Evolutionary conservation across 352 stramenopile genomes (phyloP).

Genomic region (Phytophthora litchii): DNA sequence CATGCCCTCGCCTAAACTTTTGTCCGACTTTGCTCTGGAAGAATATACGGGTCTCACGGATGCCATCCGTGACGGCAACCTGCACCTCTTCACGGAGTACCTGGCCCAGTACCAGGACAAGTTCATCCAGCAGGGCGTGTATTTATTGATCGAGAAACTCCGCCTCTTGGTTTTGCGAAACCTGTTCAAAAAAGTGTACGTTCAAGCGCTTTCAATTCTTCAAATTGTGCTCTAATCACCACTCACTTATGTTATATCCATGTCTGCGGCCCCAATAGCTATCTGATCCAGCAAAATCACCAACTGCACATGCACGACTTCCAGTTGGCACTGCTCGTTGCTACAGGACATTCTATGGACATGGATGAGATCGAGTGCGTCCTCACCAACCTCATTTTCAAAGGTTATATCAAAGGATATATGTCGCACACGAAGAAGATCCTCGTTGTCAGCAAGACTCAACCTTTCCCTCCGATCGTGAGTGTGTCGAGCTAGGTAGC

Average conservation of each 20-base stretch:
- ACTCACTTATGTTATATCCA: slow-evolving; percentile 7
- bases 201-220: slow-evolving; percentile 9
- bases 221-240: slow-evolving; percentile 1
- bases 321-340: slow-evolving; percentile 82
- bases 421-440: slow-evolving; percentile 97
- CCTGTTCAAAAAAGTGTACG: slow-evolving; percentile 96
- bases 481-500: slow-evolving; percentile 67
- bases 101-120: slow-evolving; percentile 90
- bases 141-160: slow-evolving; percentile 96
- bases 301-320: slow-evolving; percentile 93
- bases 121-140: slow-evolving; percentile 93
- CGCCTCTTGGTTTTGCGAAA: slow-evolving; percentile 95
- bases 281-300: slow-evolving; percentile 83
- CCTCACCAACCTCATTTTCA: slow-evolving; percentile 97
- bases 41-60: slow-evolving; percentile 91
- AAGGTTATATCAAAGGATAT: slow-evolving; percentile 96
- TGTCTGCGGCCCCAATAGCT: slow-evolving; percentile 39
- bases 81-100: slow-evolving; percentile 93
- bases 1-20: slow-evolving; percentile 90
- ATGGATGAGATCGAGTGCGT: slow-evolving; percentile 98
- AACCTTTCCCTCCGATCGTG: slow-evolving; percentile 92
- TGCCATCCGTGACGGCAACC: slow-evolving; percentile 91
- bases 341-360: slow-evolving; percentile 89
- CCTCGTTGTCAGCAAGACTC: slow-evolving; percentile 94
- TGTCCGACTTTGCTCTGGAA: slow-evolving; percentile 90